These are phyloP conservation scores for Plasmodium vinckei DNA, from an alignment of 169 alveolate species.

Conservation along the genomic window DNA sequence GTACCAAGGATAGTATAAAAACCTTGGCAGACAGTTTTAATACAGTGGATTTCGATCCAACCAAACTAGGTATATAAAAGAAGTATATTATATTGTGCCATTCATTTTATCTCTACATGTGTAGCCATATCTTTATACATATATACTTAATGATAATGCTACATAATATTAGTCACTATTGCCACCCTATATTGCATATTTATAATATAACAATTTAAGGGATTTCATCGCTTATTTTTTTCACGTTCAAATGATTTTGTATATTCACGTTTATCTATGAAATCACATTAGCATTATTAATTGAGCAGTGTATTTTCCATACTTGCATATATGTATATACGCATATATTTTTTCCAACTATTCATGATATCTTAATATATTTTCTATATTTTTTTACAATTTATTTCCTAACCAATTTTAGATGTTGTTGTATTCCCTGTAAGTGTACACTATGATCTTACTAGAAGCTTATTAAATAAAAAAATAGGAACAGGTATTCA, in stretches of 20 bases:
- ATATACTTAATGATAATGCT: background rate
- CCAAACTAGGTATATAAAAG: slow-evolving; percentile 71
- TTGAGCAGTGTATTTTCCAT: background rate
- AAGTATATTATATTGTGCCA: background rate
- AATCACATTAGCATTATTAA: too few relatives aligned
- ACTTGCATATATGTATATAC: background rate
- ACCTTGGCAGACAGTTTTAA: slow-evolving; percentile 84
- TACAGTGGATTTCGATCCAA: slow-evolving; percentile 78
- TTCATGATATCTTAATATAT: slow-evolving; percentile 10
- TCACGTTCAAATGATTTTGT: too few relatives aligned
- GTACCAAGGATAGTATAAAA: slow-evolving; percentile 88
- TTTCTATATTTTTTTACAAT: slow-evolving; percentile 4
- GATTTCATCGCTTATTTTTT: too few relatives aligned
- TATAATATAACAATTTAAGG: too few relatives aligned
- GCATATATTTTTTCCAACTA: background rate
- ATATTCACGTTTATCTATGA: too few relatives aligned
- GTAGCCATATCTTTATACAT: background rate
- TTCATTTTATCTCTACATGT: background rate
- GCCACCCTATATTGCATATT: too few relatives aligned
- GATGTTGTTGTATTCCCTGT: slow-evolving; percentile 93
- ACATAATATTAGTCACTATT: too few relatives aligned
- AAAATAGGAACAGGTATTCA: slow-evolving; percentile 93
- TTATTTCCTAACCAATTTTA: slow-evolving; percentile 18
- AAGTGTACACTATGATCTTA: slow-evolving; percentile 89
- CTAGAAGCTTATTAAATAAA: slow-evolving; percentile 80